Percentiles rank a stretch among this genome's conserved stretches.
These are phyloP conservation scores for Dactylorhiza incarnata DNA, from an alignment of 106 monocot genomes.

Conservation along the genomic window DNA sequence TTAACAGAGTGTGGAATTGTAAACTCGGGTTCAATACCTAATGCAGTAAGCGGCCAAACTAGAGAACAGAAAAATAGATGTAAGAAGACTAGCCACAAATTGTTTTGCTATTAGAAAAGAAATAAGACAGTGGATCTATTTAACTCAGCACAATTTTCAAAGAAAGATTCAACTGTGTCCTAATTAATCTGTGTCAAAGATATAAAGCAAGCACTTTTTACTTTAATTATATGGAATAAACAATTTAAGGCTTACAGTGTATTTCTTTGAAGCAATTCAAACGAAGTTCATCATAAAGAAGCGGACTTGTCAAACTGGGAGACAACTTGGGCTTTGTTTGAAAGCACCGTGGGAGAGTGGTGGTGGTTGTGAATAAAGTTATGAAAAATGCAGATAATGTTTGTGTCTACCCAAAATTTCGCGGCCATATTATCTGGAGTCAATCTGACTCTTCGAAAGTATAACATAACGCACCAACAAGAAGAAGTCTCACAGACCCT, in stretches of 20 bases:
- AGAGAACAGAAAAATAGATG: conserved; percentile 16
- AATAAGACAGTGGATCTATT: background rate
- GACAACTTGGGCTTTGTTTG: no score
- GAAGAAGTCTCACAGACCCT: no score
- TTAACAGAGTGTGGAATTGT: conserved; percentile 82
- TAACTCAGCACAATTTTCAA: background rate
- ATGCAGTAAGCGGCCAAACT: conserved; percentile 91
- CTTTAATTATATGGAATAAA: background rate
- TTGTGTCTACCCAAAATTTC: no score
- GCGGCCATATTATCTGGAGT: no score
- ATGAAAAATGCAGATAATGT: no score
- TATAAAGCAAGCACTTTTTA: background rate
- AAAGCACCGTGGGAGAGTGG: no score
- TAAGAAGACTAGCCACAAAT: background rate
- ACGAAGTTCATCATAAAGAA: background rate
- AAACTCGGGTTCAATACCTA: conserved; percentile 95
- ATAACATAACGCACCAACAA: no score
- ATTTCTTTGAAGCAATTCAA: background rate
- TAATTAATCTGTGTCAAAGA: background rate
- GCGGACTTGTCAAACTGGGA: no score
- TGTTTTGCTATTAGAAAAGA: background rate
- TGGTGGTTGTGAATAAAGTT: no score
- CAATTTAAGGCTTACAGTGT: background rate
- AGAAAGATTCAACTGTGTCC: background rate
- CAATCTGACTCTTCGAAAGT: no score